phyloP scores from a whole-genome alignment of 1,284 basidiomycete species.

The Ceratobasidium sp. region DNA sequence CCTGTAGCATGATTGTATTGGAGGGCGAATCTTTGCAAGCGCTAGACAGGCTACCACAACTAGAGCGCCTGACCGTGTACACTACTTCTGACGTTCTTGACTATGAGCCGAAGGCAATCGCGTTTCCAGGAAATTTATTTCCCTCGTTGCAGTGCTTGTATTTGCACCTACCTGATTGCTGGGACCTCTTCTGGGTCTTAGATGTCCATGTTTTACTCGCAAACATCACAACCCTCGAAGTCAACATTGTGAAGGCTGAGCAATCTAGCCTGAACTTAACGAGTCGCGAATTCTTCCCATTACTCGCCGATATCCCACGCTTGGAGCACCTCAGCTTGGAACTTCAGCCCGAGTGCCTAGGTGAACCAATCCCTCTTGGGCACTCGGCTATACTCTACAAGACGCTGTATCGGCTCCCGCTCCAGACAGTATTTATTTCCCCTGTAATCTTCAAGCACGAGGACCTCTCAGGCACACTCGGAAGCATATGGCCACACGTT shows the following conservation, averaged over 20 bases:
- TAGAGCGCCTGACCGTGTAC: conserved; percentile 7
- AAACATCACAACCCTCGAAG: neutral
- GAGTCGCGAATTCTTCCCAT: neutral
- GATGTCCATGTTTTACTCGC: too few species aligned
- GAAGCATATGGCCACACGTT: neutral
- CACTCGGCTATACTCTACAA: neutral
- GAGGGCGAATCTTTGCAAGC: neutral
- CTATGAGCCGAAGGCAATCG: too few species aligned
- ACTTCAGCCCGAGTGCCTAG: too few species aligned
- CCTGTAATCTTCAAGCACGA: neutral
- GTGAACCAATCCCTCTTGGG: too few species aligned
- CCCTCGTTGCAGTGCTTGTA: too few species aligned
- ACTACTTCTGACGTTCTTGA: neutral
- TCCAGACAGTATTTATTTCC: neutral
- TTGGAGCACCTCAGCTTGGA: neutral
- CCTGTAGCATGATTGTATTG: neutral
- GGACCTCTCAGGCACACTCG: neutral
- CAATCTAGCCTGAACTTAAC: neutral
- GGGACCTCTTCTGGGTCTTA: too few species aligned
- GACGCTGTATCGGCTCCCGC: neutral
- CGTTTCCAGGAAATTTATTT: too few species aligned
- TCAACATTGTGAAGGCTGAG: neutral
- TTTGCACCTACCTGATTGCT: too few species aligned
- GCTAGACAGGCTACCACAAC: neutral
- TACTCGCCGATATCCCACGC: neutral